These are phyloP conservation scores for Royoungia palumana DNA, from an alignment of 768 basidiomycete species.

Conservation along the genomic window DNA sequence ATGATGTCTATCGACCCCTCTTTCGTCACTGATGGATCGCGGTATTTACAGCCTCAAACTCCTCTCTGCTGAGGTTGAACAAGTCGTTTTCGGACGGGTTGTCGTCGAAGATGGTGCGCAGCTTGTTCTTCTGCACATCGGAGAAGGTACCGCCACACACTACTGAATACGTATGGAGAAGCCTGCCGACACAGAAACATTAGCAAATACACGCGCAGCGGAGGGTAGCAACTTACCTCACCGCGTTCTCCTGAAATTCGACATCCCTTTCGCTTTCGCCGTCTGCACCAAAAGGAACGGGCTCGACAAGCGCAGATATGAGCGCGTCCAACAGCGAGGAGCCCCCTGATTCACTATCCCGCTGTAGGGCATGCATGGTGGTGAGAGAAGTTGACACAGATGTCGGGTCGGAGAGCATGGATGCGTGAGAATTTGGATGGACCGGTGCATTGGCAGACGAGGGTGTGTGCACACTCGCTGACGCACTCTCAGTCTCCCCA, in stretches of 20 bases:
- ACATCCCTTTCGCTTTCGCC: slow-evolving; percentile 60
- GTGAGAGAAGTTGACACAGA: slow-evolving; percentile 49
- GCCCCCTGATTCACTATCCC: slow-evolving; percentile 29
- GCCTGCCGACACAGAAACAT: slow-evolving; percentile 27
- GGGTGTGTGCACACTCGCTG: slow-evolving; percentile 20
- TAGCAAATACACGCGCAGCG: background rate
- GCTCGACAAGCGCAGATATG: slow-evolving; percentile 49
- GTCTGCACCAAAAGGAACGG: slow-evolving; percentile 63
- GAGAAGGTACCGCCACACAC: slow-evolving; percentile 36
- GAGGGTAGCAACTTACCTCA: slow-evolving; percentile 39
- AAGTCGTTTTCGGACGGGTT: slow-evolving; percentile 15
- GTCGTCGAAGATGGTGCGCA: slow-evolving; percentile 27
- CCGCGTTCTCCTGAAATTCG: slow-evolving; percentile 64
- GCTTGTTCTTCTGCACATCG: slow-evolving; percentile 27
- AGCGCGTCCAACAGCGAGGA: slow-evolving; percentile 45
- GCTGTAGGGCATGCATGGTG: slow-evolving; percentile 47
- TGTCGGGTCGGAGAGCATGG: slow-evolving; percentile 52
- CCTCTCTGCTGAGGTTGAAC: slow-evolving; percentile 30
- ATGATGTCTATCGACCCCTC: slow-evolving; percentile 11
- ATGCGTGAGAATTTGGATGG: slow-evolving; percentile 73
- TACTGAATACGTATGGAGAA: slow-evolving; percentile 52
- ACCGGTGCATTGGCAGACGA: slow-evolving; percentile 36
- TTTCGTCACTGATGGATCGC: slow-evolving; percentile 17
- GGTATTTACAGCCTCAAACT: slow-evolving; percentile 19
- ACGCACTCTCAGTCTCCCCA: slow-evolving; percentile 3